Conservation (phyloP, 1,139 yeast species). For the Saccharomyces hybrid region DNA sequence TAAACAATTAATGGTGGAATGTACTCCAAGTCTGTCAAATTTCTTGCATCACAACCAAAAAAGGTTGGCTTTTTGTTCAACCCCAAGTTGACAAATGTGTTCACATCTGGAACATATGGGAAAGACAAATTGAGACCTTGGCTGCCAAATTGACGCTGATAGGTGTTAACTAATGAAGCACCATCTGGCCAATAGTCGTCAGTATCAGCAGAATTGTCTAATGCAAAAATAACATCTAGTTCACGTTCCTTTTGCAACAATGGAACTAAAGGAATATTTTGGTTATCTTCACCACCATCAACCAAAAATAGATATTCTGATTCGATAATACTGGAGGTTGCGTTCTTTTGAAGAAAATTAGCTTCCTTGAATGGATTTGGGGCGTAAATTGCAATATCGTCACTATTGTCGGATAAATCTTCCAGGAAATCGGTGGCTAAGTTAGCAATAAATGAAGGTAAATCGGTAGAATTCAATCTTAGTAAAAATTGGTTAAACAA, state of each 20-base stretch:
- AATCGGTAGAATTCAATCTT: conserved; percentile 48
- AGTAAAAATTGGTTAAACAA: conserved; percentile 64
- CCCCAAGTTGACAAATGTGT: conserved; percentile 51
- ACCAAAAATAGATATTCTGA: conserved; percentile 51
- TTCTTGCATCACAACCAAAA: conserved; percentile 73
- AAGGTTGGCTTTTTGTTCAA: conserved; percentile 60
- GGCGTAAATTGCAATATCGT: conserved; percentile 63
- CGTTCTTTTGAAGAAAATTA: conserved; percentile 36
- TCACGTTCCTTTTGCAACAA: conserved; percentile 60
- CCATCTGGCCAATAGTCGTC: conserved; percentile 69
- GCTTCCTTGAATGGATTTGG: conserved; percentile 61
- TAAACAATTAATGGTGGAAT: conserved; percentile 70
- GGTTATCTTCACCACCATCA: conserved; percentile 87
- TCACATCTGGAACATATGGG: conserved; percentile 73
- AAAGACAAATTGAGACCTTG: conserved; percentile 53
- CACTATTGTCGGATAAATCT: conserved; percentile 40
- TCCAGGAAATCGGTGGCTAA: conserved; percentile 40
- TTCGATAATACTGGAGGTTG: conserved; percentile 33
- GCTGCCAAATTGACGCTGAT: conserved; percentile 56
- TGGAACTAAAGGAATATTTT: conserved; percentile 74
- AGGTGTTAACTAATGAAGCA: conserved; percentile 55
- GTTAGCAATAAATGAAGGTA: conserved; percentile 42
- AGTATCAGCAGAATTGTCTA: conserved; percentile 82
- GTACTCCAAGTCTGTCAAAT: conserved; percentile 45
- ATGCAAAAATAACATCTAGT: conserved; percentile 75